These are phyloP conservation scores for Talaromyces verruculosus DNA, from an alignment of 2,329 filamentous ascomycete species.

Conservation along the genomic window DNA sequence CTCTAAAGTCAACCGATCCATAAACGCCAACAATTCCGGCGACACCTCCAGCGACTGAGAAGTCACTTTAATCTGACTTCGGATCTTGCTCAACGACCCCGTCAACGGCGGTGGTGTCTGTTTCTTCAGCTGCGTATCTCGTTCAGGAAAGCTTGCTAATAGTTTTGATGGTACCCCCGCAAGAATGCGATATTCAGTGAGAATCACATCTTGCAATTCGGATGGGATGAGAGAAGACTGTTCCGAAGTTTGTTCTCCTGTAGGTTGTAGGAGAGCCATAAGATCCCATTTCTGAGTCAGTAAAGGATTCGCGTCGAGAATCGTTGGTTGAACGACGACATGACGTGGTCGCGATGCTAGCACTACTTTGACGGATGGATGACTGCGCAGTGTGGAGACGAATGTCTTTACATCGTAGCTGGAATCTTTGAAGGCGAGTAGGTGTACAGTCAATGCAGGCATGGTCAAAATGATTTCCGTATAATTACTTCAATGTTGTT, in stretches of 20 bases:
- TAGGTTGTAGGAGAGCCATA: constrained; percentile 33
- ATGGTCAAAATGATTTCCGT: constrained; percentile 24
- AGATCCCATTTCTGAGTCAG: constrained; percentile 37
- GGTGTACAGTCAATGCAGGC: constrained; percentile 39
- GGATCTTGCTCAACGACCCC: constrained; percentile 33
- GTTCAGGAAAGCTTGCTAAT: constrained; percentile 30
- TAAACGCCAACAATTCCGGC: constrained; percentile 53
- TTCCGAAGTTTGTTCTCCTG: neutral
- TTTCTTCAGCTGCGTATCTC: constrained; percentile 28
- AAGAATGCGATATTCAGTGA: constrained; percentile 34
- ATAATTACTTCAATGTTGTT: neutral
- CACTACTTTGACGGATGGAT: constrained; percentile 30
- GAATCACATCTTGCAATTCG: constrained; percentile 24
- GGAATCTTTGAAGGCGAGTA: constrained; percentile 31
- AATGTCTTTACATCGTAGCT: constrained; percentile 29
- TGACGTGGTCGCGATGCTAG: constrained; percentile 39
- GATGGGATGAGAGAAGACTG: constrained; percentile 25
- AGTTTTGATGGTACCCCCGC: constrained; percentile 41
- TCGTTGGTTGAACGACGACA: constrained; percentile 37
- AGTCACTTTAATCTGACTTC: constrained; percentile 26
- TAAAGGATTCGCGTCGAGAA: constrained; percentile 33
- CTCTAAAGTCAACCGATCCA: constrained; percentile 35
- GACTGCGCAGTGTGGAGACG: constrained; percentile 30
- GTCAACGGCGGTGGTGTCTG: constrained; percentile 27
- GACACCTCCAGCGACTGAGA: constrained; percentile 58